Evolutionary conservation across 192 early-diverging fungal genomes (phyloP).

Genomic region (Umbelopsis sp.): DNA sequence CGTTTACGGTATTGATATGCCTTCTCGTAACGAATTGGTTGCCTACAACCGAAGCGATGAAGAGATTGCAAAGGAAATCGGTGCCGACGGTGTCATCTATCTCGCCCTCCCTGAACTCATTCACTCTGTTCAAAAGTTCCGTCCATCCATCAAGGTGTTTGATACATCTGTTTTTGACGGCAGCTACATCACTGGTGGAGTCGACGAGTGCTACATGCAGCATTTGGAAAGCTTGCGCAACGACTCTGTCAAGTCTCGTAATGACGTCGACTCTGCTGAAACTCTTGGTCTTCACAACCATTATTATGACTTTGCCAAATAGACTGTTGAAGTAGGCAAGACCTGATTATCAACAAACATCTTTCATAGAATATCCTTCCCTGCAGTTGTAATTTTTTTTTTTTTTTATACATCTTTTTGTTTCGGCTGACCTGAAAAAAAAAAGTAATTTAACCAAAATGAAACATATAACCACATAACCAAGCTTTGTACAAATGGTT

Average conservation of each 20-base stretch:
- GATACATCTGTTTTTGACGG: constrained; percentile 98
- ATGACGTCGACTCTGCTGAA: constrained; percentile 10
- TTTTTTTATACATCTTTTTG: not conserved
- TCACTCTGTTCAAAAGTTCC: constrained; percentile 83
- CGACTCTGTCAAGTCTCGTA: constrained; percentile 32
- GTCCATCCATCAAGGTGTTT: constrained; percentile 79
- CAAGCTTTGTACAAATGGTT: no score
- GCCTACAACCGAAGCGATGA: constrained; percentile 78
- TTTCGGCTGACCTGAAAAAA: not conserved
- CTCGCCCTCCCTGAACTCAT: constrained; percentile 88
- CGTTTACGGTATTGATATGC: constrained; percentile 99
- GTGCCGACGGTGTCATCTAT: constrained; percentile 96
- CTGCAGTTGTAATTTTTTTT: not conserved
- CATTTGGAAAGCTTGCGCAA: constrained; percentile 53
- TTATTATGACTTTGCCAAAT: constrained; percentile 16
- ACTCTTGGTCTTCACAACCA: constrained; percentile 19
- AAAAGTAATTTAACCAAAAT: no score
- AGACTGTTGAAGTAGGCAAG: not conserved
- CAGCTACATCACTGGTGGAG: constrained; percentile 84
- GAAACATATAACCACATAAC: no score
- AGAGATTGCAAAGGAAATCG: constrained; percentile 86
- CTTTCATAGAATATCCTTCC: not conserved
- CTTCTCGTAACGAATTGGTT: constrained; percentile 88
- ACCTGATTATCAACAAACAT: not conserved
- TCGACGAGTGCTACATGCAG: constrained; percentile 68